These are phyloP conservation scores for Marchantia polymorpha DNA, from an alignment of 225 moss, liverwort and hornwort species.

Conservation along the genomic window DNA sequence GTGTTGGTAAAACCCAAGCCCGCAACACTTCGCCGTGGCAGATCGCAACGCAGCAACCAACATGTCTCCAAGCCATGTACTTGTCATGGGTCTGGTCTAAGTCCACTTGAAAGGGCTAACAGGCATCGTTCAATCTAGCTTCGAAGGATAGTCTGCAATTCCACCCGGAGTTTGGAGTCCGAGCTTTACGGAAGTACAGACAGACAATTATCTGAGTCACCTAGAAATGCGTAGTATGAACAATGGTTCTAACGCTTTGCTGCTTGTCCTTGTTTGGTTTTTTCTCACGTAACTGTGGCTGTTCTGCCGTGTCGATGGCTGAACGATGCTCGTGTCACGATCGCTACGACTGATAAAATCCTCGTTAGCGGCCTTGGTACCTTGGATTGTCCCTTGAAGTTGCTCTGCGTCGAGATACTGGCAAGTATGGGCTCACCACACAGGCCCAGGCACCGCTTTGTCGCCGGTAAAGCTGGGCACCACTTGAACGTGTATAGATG, in stretches of 20 bases:
- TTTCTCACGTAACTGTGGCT: not conserved
- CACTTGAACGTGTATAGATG: constrained; percentile 41
- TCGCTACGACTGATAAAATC: not conserved
- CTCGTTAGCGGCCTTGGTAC: constrained; percentile 15
- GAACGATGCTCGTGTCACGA: not conserved
- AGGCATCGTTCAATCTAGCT: too few species aligned
- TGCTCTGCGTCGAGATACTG: constrained; percentile 21
- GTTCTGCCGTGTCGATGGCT: not conserved
- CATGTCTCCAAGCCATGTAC: too few species aligned
- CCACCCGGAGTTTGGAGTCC: not conserved
- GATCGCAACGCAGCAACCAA: too few species aligned
- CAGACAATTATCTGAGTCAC: not conserved
- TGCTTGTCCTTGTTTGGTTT: not conserved
- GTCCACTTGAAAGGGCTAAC: too few species aligned
- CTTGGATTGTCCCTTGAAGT: constrained; percentile 23
- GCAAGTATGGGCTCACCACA: constrained; percentile 43
- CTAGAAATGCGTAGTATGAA: not conserved
- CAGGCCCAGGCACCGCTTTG: constrained; percentile 40
- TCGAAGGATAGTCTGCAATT: too few species aligned
- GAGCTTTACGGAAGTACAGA: not conserved
- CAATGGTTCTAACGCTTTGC: not conserved
- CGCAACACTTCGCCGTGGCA: too few species aligned
- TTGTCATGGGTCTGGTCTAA: too few species aligned
- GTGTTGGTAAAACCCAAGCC: too few species aligned
- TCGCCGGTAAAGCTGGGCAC: constrained; percentile 41